Evolutionary conservation across 371 early-diverging fungal species (phyloP), one percentile per base, ranked within the genome.

Genomic region (Syncephalastrum contaminatum): DNA sequence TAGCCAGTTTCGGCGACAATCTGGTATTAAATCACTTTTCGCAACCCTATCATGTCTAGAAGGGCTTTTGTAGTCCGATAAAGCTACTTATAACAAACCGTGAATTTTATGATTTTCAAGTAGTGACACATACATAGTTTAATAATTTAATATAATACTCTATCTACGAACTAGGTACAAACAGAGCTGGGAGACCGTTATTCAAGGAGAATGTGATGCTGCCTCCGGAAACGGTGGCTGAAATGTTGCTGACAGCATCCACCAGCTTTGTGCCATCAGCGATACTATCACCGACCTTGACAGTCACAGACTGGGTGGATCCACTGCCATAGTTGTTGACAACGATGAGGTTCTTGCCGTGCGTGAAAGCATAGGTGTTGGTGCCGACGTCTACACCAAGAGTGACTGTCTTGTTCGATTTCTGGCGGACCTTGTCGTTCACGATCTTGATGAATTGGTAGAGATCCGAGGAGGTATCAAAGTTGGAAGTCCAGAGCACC

Each of bases 401-500:
- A 4, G 13, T 16, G 2, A 58, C 55, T 0, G 24, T 49, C 42
- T 54, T 52, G 42, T 41, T 36, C 5, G 51, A 39, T 43, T 54
- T 55, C 45, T 63, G 41, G n/a, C 68, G 54, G 12, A 48, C 56
- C 6, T 63, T 18, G 5, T 43, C 53, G 21, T 60, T 52, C 16
- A 60, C 21, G 2, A 39, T 67, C 10, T 54, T 48, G 20, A 57
- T 48, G 46, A 67, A 67, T 20, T 56, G 15, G 54, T 67, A 67
- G 16, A 67, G 36, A 19, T 67, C 68, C 1, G 51, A 44, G 22
- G 43, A 24, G 0, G 61, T 67, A 22, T 47, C 42, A 46, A 42
- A 67, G 10, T 27, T 50, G 41, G 59, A 55, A 3, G 69, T 60
- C 76, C 76, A 75, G 13, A 75, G 55, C 1, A 59, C 56, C 27